Evolutionary conservation across 768 basidiomycete genomes (phyloP), one percentile per base, ranked within the genome.

Genomic region (Coprinopsis marcescibilis): DNA sequence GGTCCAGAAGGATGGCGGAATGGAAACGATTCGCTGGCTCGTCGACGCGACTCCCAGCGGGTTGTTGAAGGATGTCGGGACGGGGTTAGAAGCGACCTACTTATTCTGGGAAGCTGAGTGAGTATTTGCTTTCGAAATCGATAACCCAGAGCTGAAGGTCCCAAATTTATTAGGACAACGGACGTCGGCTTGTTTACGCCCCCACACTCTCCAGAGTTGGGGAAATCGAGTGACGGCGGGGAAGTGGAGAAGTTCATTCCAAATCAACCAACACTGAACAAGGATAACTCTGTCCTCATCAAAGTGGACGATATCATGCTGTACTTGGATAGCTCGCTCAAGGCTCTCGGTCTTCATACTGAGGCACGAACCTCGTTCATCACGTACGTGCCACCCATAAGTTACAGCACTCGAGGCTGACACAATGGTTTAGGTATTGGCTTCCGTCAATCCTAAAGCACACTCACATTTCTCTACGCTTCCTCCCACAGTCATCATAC

Each of bases 291-390:
- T 6, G 60, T 65, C 10, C 51, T 69, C 5, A 48, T 74, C 44
- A 43, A 55, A 6, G 48, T 62, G 12, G 14, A 43, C 26, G 33
- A 62, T 7, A 50, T 71, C 5, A 59, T 67, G 5, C 48, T 49
- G 1, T 72, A 73, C 51, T 61, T 73, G 27, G 80, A 83, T 52
- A 69, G 74, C 13, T 55, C 56, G 5, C 55, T 68, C 8, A 23
- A 17, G 6, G 52, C 56, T 3, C 61, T 76, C 1, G 58, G 65
- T 0, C 65, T 74, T 11, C 64, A 75, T 46, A 66, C 60, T 1
- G 65, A 71, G 43, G 73, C 72, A 1, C 61, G 70, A 33, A 70
- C 66, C 20, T 68, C 68, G 4, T 75, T 77, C 56, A 69, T 75
- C 49, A 73, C 71, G 65, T 72, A 47, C 13, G 65, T 53, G 1